Evolutionary conservation across 2,329 filamentous ascomycete species (phyloP), one percentile per base, ranked within the genome.

Genomic region (Rutstroemia sydowiana): DNA sequence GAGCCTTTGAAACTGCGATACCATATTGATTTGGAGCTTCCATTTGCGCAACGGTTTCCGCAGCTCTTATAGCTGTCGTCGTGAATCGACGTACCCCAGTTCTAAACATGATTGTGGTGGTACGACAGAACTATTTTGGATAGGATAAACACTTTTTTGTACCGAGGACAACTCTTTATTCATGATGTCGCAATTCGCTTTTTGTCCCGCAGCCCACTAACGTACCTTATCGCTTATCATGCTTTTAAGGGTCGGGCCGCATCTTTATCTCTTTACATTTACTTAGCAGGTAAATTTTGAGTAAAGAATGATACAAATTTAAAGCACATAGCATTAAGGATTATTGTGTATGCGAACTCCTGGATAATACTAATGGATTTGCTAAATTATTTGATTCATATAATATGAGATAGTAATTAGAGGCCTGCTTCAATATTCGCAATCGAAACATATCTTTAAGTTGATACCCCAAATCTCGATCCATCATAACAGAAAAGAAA

Each of bases 1-100:
- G 84, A 8, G 80, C 81, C 63, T 78, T 78, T 18, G 84, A 85
- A 54, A 88, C 78, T 48, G 75, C 74, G 55, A 85, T 74, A 45
- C 76, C 75, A 59, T 83, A 82, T 26, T 73, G 65, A 56, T 79
- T 76, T 16, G 70, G 67, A 9, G 71, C 71, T 58, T 78, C 74
- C 51, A 73, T 69, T 51, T 74, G 69, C 8, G 70, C 67, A 26
- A 69, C 63, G 30, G 65, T 68, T 53, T 79, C 72, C 32, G 66
- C 74, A 56, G 71, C 71, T 55, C 73, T 73, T 60, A 71, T 66
- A 52, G 76, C 75, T 20, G 77, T 76, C 3, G 76, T 77, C 30
- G 76, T 72, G 59, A 84, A 80, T 26, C 74, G 73, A 55, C 81
- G 73, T 49, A 77, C 70, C 52, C 73, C 73, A 52, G 73, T 73